A percentile compares a stretch with the other conserved stretches of the same genome.
phyloP scores from a whole-genome alignment of 225 moss, liverwort and hornwort species.

The Polytrichum formosum region DNA sequence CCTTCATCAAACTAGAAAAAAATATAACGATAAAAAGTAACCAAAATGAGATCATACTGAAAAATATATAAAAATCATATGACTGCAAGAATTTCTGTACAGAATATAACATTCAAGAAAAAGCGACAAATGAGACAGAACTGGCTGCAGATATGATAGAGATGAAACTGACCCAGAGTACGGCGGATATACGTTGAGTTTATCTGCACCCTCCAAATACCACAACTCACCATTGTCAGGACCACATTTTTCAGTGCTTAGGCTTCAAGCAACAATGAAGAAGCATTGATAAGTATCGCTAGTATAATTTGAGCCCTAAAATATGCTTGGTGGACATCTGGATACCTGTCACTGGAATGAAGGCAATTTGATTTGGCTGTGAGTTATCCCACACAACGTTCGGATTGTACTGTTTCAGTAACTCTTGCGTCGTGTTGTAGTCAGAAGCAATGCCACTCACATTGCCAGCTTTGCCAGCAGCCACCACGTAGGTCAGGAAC shows the following conservation, averaged over 20 bases:
- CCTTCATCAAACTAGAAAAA: background rate
- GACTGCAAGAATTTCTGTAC: too few relatives aligned
- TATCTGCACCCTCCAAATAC: slow-evolving; percentile 19
- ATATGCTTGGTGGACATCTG: background rate
- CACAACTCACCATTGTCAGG: too few relatives aligned
- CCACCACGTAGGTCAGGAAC: slow-evolving; percentile 59
- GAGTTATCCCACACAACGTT: slow-evolving; percentile 37
- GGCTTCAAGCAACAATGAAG: too few relatives aligned
- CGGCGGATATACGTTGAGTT: slow-evolving; percentile 27
- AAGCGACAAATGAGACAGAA: background rate
- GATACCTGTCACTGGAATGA: slow-evolving; percentile 53
- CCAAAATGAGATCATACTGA: too few relatives aligned
- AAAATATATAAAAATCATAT: too few relatives aligned
- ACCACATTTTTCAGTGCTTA: too few relatives aligned
- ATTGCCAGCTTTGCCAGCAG: slow-evolving; percentile 22
- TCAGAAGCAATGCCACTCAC: slow-evolving; percentile 36
- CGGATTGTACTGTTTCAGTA: slow-evolving; percentile 60
- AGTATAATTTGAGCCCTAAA: too few relatives aligned
- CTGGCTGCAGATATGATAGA: background rate
- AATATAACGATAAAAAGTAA: too few relatives aligned
- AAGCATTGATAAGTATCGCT: too few relatives aligned
- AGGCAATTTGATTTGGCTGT: slow-evolving; percentile 38
- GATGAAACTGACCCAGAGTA: slow-evolving; percentile 33
- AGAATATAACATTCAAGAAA: too few relatives aligned
- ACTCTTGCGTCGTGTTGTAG: slow-evolving; percentile 29